phyloP scores from a whole-genome alignment of 2,329 filamentous ascomycete genomes.

The Colletotrichum camelliae region DNA sequence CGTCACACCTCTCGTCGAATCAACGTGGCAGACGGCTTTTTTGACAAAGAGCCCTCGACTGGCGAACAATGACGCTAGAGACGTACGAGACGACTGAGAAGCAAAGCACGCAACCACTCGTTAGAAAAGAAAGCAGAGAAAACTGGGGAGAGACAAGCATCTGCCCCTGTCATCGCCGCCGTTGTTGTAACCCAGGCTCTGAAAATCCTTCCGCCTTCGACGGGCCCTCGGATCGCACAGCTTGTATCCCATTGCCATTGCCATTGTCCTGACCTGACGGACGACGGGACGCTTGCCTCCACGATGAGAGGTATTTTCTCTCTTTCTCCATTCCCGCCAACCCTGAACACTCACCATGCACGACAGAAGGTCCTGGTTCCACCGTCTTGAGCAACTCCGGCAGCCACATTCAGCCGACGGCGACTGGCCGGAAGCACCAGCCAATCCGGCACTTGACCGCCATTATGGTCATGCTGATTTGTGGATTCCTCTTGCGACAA shows the following conservation, averaged over 20 bases:
- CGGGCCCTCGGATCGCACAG: not conserved
- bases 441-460: constrained; percentile 26
- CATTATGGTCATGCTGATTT: constrained; percentile 18
- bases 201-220: not conserved
- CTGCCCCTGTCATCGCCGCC: not conserved
- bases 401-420: constrained; percentile 9
- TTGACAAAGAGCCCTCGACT: constrained; percentile 8
- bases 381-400: not conserved
- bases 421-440: not conserved
- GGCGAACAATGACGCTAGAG: constrained; percentile 12
- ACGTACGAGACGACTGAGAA: constrained; percentile 12
- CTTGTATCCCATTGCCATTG: constrained; percentile 11
- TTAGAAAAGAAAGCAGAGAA: not conserved
- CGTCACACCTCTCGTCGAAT: constrained; percentile 50
- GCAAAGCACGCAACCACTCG: not conserved
- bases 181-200: not conserved
- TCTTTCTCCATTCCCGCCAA: not conserved
- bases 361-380: constrained; percentile 12
- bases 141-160: not conserved
- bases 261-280: not conserved
- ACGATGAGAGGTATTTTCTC: constrained; percentile 3
- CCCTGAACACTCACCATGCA: not conserved
- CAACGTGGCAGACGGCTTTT: constrained; percentile 21
- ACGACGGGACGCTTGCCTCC: not conserved
- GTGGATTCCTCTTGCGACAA: not conserved